phyloP scores from a whole-genome alignment of 225 moss, liverwort and hornwort genomes.

The Neckera pumila region DNA sequence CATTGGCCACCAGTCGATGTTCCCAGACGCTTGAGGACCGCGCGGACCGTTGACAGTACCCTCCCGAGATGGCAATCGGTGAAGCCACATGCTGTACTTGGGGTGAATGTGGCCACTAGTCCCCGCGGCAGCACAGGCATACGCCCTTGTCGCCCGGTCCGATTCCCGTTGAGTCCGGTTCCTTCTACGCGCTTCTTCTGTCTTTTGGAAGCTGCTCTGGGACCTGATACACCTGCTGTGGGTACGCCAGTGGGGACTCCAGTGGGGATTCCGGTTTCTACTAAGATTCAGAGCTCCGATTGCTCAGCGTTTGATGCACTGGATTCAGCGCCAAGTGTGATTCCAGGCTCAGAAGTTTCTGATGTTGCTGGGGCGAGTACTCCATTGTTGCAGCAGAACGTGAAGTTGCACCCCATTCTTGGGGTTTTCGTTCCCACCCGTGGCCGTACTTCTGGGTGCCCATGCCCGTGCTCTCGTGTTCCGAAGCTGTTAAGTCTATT shows the following conservation, averaged over 20 bases:
- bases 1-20: not conserved
- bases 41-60: too few species aligned
- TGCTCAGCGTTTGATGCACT: not conserved
- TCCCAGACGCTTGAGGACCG: too few species aligned
- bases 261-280: too few species aligned
- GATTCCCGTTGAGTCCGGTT: too few species aligned
- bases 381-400: not conserved
- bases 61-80: not conserved
- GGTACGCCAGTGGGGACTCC: not conserved
- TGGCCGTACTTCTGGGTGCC: not conserved
- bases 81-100: not conserved
- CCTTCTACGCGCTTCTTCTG: not conserved
- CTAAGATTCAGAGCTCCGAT: too few species aligned
- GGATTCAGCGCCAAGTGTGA: not conserved
- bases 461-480: not conserved
- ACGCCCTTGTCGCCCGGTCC: not conserved
- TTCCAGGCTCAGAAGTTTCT: not conserved
- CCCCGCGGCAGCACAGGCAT: too few species aligned
- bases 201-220: not conserved
- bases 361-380: not conserved
- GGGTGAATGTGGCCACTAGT: not conserved
- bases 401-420: not conserved
- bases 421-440: not conserved
- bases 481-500: not conserved
- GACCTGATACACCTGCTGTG: not conserved